Percentiles rank a stretch among this genome's conserved stretches.
phyloP scores from a whole-genome alignment of 2,329 filamentous ascomycete species.

The Simplicillium aogashimaense region DNA sequence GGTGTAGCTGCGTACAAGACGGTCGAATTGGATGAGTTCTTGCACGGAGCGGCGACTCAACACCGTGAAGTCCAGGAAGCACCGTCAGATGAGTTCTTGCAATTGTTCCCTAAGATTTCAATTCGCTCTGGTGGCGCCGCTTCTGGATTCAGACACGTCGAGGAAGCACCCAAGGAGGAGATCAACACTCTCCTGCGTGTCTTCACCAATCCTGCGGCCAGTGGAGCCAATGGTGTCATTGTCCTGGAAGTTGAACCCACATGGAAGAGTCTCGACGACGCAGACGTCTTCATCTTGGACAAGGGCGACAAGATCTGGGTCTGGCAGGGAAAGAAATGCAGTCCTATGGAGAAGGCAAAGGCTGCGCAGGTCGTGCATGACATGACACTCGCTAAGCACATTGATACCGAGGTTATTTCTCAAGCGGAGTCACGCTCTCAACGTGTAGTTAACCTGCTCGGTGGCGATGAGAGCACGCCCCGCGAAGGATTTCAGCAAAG shows the following conservation, averaged over 20 bases:
- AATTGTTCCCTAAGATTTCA: conserved; percentile 49
- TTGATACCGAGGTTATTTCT: conserved; percentile 55
- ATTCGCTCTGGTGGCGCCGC: conserved; percentile 51
- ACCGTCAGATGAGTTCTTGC: conserved; percentile 49
- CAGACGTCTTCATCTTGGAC: conserved; percentile 57
- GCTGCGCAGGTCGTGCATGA: conserved; percentile 58
- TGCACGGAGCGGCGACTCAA: conserved; percentile 51
- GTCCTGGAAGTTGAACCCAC: conserved; percentile 55
- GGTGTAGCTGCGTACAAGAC: conserved; percentile 63
- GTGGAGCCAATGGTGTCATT: conserved; percentile 35
- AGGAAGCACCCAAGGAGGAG: conserved; percentile 30
- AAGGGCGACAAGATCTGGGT: conserved; percentile 56
- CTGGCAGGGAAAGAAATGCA: conserved; percentile 57
- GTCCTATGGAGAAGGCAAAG: conserved; percentile 60
- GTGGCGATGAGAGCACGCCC: conserved; percentile 31
- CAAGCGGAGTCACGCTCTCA: conserved; percentile 47
- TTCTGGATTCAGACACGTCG: conserved; percentile 55
- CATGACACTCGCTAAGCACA: conserved; percentile 51
- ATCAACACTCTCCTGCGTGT: conserved; percentile 47
- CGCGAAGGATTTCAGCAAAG: conserved; percentile 27
- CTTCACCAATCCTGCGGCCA: conserved; percentile 45
- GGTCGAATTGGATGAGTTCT: conserved; percentile 58
- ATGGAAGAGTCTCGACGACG: conserved; percentile 53
- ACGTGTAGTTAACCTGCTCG: conserved; percentile 46
- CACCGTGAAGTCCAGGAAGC: conserved; percentile 53